Evolutionary conservation across 129 eudicot species (phyloP).

Genomic region (Rutidosis leptorrhynchoides): DNA sequence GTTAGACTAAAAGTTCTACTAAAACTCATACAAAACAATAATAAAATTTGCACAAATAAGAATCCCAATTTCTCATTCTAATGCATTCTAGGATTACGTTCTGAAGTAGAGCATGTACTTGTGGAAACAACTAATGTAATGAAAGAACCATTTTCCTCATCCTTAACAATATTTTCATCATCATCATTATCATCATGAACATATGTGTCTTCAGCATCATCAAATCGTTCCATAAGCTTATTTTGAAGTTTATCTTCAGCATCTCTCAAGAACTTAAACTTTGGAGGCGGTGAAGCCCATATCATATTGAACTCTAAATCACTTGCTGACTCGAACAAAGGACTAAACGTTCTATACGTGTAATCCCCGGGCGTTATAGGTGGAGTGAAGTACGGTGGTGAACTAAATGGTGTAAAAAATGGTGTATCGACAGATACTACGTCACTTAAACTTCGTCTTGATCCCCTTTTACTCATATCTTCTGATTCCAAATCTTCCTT

Average conservation of each 20-base stretch:
- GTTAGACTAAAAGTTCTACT: constrained; percentile 27
- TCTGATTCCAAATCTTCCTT: constrained; percentile 80
- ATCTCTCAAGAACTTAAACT: constrained; percentile 79
- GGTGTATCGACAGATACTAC: constrained; percentile 52
- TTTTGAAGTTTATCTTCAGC: constrained; percentile 76
- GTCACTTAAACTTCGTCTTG: too few species aligned
- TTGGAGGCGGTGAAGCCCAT: constrained; percentile 69
- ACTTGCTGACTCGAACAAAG: constrained; percentile 47
- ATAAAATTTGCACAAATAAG: constrained; percentile 31
- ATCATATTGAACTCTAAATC: constrained; percentile 67
- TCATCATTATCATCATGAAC: constrained; percentile 18
- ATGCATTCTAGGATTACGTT: constrained; percentile 15
- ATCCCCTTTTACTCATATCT: too few species aligned
- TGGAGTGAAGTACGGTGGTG: constrained; percentile 68
- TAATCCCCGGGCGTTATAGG: constrained; percentile 54
- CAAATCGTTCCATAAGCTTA: constrained; percentile 33
- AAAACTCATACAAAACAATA: constrained; percentile 26
- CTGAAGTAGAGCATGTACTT: constrained; percentile 26
- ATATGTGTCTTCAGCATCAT: constrained; percentile 31
- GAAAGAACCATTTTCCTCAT: constrained; percentile 29
- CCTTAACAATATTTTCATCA: constrained; percentile 26
- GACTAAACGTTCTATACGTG: constrained; percentile 40
- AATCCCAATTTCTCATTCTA: constrained; percentile 8
- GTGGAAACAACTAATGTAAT: constrained; percentile 26
- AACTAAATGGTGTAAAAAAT: constrained; percentile 59